A percentile compares a stretch with the other conserved stretches of the same genome.
Conservation (phyloP, 1,284 basidiomycete genomes). For the Malassezia yamatoensis region DNA sequence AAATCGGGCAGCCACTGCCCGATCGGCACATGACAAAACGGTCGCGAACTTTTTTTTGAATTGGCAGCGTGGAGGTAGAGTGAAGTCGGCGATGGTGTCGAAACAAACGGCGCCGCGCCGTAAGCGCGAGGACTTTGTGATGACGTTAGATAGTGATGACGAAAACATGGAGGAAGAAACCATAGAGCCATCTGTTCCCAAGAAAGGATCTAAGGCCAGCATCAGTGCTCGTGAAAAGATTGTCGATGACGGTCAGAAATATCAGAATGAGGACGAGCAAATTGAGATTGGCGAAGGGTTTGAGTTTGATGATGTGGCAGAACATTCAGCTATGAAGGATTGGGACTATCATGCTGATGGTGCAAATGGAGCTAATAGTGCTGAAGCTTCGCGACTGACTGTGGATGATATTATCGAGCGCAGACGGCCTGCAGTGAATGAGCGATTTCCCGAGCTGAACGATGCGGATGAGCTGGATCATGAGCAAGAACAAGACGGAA, state of each 20-base stretch:
- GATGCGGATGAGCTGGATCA: conserved; percentile 15
- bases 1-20: not conserved
- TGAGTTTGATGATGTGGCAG: conserved; percentile 40
- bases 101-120: not conserved
- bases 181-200: not conserved
- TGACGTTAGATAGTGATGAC: conserved; percentile 45
- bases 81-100: not conserved
- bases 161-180: conserved; percentile 22
- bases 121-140: conserved; percentile 37
- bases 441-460: conserved; percentile 15
- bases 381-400: conserved; percentile 25
- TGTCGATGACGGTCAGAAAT: conserved; percentile 20
- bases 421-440: conserved; percentile 18
- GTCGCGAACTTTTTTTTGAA: conserved; percentile 1
- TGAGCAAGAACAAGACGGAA: conserved; percentile 14
- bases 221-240: conserved; percentile 38
- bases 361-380: conserved; percentile 16
- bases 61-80: not conserved
- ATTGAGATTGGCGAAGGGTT: conserved; percentile 32
- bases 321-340: conserved; percentile 15
- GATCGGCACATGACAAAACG: not conserved
- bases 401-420: conserved; percentile 47
- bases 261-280: conserved; percentile 13
- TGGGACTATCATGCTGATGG: conserved; percentile 39
- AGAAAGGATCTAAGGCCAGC: conserved; percentile 29